Evolutionary conservation across 768 basidiomycete species (phyloP).

Genomic region (Thelephora aurantiotincta): DNA sequence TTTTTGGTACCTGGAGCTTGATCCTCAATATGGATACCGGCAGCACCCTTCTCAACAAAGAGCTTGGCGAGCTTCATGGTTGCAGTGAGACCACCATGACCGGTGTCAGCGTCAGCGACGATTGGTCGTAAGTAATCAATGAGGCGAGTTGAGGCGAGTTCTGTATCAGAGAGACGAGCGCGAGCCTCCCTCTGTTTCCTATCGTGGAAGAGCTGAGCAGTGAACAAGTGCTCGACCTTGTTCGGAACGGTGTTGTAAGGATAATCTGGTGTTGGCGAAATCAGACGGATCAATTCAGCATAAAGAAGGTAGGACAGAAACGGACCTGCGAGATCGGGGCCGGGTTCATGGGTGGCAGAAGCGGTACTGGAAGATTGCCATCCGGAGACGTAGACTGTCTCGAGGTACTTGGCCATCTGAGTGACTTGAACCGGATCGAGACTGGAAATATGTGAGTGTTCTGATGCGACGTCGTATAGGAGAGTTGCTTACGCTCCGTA

Average conservation of each 20-base stretch:
- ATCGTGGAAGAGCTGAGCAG: constrained; percentile 98
- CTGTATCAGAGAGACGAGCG: constrained; percentile 49
- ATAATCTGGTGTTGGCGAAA: constrained; percentile 45
- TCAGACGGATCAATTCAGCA: background rate
- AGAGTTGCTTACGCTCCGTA: constrained; percentile 83
- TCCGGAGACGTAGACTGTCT: constrained; percentile 97
- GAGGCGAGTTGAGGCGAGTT: constrained; percentile 53
- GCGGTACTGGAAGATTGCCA: constrained; percentile 94
- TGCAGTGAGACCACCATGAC: constrained; percentile 95
- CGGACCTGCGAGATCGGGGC: constrained; percentile 92
- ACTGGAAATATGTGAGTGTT: constrained; percentile 25
- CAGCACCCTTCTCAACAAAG: constrained; percentile 97
- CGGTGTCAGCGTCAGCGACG: constrained; percentile 95
- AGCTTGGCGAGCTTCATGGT: constrained; percentile 98
- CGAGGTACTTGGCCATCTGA: constrained; percentile 97
- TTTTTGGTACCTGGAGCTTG: constrained; percentile 98
- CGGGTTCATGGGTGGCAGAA: constrained; percentile 87
- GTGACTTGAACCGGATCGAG: constrained; percentile 97
- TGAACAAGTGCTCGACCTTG: constrained; percentile 97
- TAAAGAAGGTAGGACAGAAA: background rate
- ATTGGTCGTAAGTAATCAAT: constrained; percentile 91
- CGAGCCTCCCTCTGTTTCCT: constrained; percentile 86
- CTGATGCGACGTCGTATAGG: background rate
- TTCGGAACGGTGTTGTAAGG: constrained; percentile 97
- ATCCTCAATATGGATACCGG: constrained; percentile 96